A percentile compares a stretch with the other conserved stretches of the same genome.
Evolutionary conservation across 768 basidiomycete genomes (phyloP).

Genomic region (Rhodotorula paludigena): DNA sequence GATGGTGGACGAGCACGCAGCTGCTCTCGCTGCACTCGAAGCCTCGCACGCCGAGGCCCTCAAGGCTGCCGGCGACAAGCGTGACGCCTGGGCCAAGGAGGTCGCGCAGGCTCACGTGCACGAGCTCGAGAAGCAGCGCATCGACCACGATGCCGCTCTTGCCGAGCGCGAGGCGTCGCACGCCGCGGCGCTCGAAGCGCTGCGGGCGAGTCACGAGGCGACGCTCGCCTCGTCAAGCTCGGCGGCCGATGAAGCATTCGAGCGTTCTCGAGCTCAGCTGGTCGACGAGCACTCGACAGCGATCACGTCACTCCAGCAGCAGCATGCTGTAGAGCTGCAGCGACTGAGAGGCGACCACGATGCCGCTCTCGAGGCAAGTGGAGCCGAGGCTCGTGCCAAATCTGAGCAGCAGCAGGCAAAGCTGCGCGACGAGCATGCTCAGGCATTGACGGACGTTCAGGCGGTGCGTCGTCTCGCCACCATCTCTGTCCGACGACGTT

Average conservation of each 20-base stretch:
- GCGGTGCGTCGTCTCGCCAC: constrained; percentile 4
- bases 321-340: too few species aligned
- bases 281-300: too few species aligned
- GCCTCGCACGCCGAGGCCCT: background rate
- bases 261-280: too few species aligned
- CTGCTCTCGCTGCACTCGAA: constrained; percentile 44
- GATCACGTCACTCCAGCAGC: too few species aligned
- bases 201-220: too few species aligned
- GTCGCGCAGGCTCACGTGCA: background rate
- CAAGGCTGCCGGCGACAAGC: background rate
- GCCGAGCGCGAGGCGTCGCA: too few species aligned
- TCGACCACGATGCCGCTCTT: background rate
- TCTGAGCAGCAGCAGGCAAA: background rate
- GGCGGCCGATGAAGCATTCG: too few species aligned
- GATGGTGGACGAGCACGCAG: constrained; percentile 16
- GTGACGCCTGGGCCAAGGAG: background rate
- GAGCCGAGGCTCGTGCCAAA: too few species aligned
- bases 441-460: background rate
- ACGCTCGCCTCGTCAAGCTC: too few species aligned
- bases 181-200: too few species aligned
- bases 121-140: background rate
- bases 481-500: background rate
- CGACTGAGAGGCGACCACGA: too few species aligned
- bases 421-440: background rate
- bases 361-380: too few species aligned